Conservation (phyloP, 768 basidiomycete genomes). For the Piloderma croceum region DNA sequence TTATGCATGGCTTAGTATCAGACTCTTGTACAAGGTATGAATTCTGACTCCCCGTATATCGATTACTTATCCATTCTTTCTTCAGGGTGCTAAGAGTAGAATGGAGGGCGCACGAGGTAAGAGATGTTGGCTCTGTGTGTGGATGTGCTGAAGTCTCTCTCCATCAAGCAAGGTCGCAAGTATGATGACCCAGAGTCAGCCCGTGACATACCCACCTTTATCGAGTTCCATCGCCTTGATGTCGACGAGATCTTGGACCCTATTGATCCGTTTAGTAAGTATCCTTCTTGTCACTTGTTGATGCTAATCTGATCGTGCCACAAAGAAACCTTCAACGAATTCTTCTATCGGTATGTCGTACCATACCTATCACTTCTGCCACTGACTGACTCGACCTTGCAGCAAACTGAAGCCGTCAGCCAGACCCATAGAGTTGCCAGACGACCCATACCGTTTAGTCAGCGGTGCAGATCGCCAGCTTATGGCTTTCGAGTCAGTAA, state of each 20-base stretch:
- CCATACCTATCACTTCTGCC: too few relatives aligned
- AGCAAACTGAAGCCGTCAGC: constrained; percentile 84
- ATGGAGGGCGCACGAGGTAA: constrained; percentile 92
- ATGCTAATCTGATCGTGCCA: too few relatives aligned
- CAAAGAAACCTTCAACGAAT: constrained; percentile 93
- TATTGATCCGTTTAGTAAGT: constrained; percentile 74
- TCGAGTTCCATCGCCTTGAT: constrained; percentile 84
- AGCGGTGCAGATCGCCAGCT: constrained; percentile 95
- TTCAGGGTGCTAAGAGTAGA: constrained; percentile 70
- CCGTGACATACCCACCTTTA: constrained; percentile 79
- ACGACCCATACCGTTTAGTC: constrained; percentile 75
- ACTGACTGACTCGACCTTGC: too few relatives aligned
- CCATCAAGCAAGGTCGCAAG: constrained; percentile 91
- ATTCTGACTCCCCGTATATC: background rate
- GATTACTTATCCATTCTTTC: constrained; percentile 4
- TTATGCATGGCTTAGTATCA: constrained; percentile 89
- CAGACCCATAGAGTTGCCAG: constrained; percentile 65
- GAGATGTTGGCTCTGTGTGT: constrained; percentile 57
- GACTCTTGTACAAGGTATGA: constrained; percentile 76
- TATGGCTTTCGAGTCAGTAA: constrained; percentile 86
- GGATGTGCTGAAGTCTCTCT: constrained; percentile 82
- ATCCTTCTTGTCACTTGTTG: too few relatives aligned
- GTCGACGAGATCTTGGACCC: constrained; percentile 81
- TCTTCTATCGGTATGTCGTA: too few relatives aligned
- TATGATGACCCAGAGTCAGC: constrained; percentile 85